Base-by-base conservation (phyloP, 75 land plant genomes). In the Sequoia sempervirens region DNA sequence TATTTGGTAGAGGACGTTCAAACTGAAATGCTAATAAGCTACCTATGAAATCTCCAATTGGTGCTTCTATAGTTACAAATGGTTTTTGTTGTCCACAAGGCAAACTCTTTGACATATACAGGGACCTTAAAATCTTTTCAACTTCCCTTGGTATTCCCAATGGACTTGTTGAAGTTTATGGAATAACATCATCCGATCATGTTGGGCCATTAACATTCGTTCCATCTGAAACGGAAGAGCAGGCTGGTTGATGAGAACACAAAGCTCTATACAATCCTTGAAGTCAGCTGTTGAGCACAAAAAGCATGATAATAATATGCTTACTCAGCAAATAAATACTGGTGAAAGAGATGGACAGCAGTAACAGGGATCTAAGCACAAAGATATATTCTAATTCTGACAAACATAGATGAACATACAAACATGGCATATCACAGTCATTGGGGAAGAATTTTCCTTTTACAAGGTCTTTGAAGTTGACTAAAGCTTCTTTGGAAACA, bases 51-150 rank as follows among this genome's bases (percentile, higher is more conserved):
- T 84, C 88, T 15, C 87, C 91, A 20, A 90, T 91, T 78, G 98
- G 99, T 75, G 86, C 92, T 86, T 78, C 82, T 43, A 73, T 23
- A 34, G 85, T 76, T 43, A 32, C 40, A 5, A 82, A 84, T 43
- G 54, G 75, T 30, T 96, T 89, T 85, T 87, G 92, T 81, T 97
- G 96, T 79, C 99, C 99, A 17, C 89, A 98, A 76, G 99, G 90
- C 12, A 97, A 96, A 82, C 95, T 97, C 58, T 92, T 97, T 83
- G 99, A 97, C 85, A 90, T 97, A 14, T 94, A 97, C 84, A 88
- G 98, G 54, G 83, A 82, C 34, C 84, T 82, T 34, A 86, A 83
- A 66, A 4, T 46, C n/a, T 69, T 50, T 53, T 70, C 89, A 30
- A 70, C 85, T 43, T 87, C 85, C 81, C 84, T 64, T 75, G 30